Base-by-base conservation (phyloP, 2,329 filamentous ascomycete species). In the Graphilbum fragrans region DNA sequence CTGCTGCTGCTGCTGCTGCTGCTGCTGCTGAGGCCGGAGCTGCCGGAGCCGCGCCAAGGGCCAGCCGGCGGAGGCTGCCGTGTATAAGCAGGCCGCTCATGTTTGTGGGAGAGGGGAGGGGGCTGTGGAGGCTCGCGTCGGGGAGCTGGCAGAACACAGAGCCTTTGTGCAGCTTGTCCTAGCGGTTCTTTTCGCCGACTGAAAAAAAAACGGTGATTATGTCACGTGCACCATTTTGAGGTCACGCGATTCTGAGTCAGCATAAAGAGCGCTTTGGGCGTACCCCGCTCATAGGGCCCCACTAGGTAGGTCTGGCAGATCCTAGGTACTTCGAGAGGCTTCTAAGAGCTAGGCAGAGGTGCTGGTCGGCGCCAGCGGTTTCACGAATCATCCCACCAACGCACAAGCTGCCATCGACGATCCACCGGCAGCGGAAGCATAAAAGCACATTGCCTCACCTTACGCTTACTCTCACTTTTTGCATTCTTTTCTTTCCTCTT, bases 1-100 rank as follows among this genome's bases (percentile, higher is more conserved):
- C 59, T 59, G 49, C 60, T 16, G 5, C 11, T 5, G n/a, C 12
- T 7, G 25, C 25, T 55, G 32, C 64, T 53, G 38, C n/a, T 17
- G 35, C 16, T 12, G 17, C 29, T 2, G n/a, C 12, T 7, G 25
- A 7, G 55, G 32, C 64, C 53, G 38, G 10, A n/a, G 35, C 16
- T 12, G 17, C 29, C 2, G 12, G 12, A 27, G 12, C 25, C 27
- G 66, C 52, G 45, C 59, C 58, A 39, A 59, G 42, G 22, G 65
- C 61, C 53, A 71, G 58, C 55, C 60, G 64, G 38, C 44, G 38
- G 11, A 53, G 36, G 32, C 46, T 37, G 34, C 43, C 43, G 31
- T 41, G 35, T 41, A 42, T 33, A 21, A 41, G 32, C 33, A 45
- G 32, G 23, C 40, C 43, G 43, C 45, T 48, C 50, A 52, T 52